Base-by-base conservation (phyloP, 1,284 basidiomycete species). In the Sporisorium sorghi region DNA sequence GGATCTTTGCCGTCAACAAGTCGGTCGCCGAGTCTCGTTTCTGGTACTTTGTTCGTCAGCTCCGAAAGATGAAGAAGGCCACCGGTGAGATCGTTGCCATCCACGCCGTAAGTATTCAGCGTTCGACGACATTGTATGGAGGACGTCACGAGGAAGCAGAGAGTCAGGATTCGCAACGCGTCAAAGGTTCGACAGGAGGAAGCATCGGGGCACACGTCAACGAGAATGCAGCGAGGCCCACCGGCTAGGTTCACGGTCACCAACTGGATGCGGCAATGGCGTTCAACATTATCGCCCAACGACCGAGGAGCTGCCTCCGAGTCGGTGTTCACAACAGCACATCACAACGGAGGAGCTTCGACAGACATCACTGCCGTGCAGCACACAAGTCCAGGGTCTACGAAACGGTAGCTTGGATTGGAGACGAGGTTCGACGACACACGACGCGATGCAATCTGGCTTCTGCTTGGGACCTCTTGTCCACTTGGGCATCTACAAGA, bases 71-170 rank as follows among this genome's bases (percentile, higher is more conserved):
- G 88, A 99, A 99, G 90, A 97, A 97, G 88, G 94, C 95, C 87
- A 93, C 90, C 86, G 97, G 96, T 86, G 96, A 99, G 89, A 94
- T 99, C 86, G 94, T 99, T 86, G 93, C 93, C 86, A 91, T 99
- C 88, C 96, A 97, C 88, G 89, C 93, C 87, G 94, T 97, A 86
- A 87, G 94, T 53, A 58, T 24, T 26, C 12, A 37, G 17, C 21
- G 33, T 50, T 30, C 28, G 28, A 30, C 28, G 28, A 30, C 28
- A 30, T n/a, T n/a, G n/a, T 9, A 30, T 30, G 28, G 28, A 30
- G 28, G 28, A 30, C 5, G 28, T 24, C 12, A 35, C 19, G 21
- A 44, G 23, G 23, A 48, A 39, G n/a, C n/a, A 61, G 26, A 49
- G n/a, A 15, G 39, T 32, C 43, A 33, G 19, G 50, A 23, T 24